A percentile compares a stretch with the other conserved stretches of the same genome.
phyloP scores from a whole-genome alignment of 1,139 yeast genomes.

The Debaryomyces fabryi region DNA sequence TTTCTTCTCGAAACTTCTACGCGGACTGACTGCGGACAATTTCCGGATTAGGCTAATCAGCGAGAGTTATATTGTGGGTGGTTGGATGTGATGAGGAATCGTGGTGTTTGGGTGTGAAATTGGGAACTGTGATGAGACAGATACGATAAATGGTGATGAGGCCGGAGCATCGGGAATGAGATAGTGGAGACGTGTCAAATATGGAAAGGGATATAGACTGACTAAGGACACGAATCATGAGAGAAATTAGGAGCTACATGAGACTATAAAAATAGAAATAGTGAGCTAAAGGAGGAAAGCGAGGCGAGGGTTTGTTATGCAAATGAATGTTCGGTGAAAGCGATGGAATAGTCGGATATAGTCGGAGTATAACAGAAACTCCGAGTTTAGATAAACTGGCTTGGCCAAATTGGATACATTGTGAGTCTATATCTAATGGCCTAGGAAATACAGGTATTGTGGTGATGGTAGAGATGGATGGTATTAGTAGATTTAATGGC shows the following conservation, averaged over 20 bases:
- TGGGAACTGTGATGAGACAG: background rate
- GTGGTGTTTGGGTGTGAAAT: background rate
- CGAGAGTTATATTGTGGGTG: background rate
- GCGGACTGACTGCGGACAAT: background rate
- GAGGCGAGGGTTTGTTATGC: background rate
- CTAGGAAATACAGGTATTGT: too few species aligned
- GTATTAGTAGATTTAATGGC: background rate
- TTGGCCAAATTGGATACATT: too few species aligned
- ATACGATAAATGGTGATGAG: background rate
- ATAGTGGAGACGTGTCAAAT: too few species aligned
- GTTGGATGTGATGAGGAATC: background rate
- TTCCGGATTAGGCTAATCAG: background rate
- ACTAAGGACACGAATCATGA: too few species aligned
- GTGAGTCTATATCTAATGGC: background rate
- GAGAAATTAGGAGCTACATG: too few species aligned
- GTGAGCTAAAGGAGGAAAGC: background rate
- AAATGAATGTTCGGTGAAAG: background rate
- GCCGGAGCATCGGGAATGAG: too few species aligned
- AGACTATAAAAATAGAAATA: background rate
- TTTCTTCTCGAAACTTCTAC: constrained; percentile 1
- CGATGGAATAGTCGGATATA: background rate
- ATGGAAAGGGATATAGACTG: too few species aligned
- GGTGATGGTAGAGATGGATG: too few species aligned
- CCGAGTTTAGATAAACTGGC: background rate
- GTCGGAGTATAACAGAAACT: too few species aligned